These are phyloP conservation scores for Flaveria floridana DNA, from an alignment of 140 eudicot genomes.

Conservation along the genomic window DNA sequence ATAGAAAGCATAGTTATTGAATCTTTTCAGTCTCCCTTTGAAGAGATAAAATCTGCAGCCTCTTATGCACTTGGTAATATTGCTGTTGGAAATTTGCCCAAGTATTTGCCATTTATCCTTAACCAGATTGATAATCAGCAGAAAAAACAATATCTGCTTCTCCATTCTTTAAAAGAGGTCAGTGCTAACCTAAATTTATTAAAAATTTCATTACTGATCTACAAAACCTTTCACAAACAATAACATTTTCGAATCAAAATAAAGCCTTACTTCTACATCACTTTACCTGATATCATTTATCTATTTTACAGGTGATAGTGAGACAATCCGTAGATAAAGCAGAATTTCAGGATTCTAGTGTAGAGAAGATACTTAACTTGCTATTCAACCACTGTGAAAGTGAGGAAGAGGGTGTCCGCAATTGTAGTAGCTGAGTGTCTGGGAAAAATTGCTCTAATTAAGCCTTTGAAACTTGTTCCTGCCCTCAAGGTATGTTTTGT, in stretches of 20 bases:
- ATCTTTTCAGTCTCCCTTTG: constrained; percentile 94
- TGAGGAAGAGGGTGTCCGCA: constrained; percentile 94
- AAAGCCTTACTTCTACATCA: not conserved
- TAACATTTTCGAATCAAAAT: not conserved
- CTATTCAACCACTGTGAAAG: constrained; percentile 96
- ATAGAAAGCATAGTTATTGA: constrained; percentile 87
- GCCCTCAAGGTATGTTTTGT: constrained; percentile 65
- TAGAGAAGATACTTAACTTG: constrained; percentile 84
- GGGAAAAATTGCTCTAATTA: constrained; percentile 86
- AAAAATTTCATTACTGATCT: not conserved
- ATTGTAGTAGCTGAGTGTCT: constrained; percentile 97
- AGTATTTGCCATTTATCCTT: constrained; percentile 86
- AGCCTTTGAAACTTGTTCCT: constrained; percentile 78
- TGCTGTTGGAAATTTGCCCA: constrained; percentile 92
- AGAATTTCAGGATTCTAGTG: constrained; percentile 87
- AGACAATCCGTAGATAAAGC: constrained; percentile 98
- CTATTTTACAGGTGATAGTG: constrained; percentile 72
- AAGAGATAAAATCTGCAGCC: constrained; percentile 98
- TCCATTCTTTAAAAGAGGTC: constrained; percentile 96
- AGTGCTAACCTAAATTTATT: not conserved
- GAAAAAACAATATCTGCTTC: constrained; percentile 85
- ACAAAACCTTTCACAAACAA: not conserved
- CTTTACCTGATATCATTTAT: not conserved
- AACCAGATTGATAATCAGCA: constrained; percentile 98
- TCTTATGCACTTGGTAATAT: constrained; percentile 98